Evolutionary conservation across 495 filamentous ascomycete genomes (phyloP).

Genomic region (Neurospora cerealis): DNA sequence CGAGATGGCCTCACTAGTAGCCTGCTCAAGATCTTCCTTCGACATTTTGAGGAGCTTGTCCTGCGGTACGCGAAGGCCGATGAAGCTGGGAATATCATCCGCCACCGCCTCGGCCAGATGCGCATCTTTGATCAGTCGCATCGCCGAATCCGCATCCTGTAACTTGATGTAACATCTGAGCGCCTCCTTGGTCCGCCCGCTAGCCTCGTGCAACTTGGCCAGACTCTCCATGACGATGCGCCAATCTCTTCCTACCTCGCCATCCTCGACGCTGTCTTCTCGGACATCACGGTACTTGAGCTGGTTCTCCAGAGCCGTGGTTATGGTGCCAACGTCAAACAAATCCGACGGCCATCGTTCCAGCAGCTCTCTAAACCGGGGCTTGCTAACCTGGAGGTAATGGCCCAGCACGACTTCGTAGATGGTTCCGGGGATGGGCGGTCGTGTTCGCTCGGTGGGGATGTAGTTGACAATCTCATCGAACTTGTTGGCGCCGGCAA

Average conservation of each 20-base stretch:
- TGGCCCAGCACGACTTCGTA: constrained; percentile 82
- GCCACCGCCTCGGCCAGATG: constrained; percentile 76
- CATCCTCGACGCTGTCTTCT: constrained; percentile 58
- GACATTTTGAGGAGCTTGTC: constrained; percentile 57
- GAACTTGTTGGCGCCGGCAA: constrained; percentile 72
- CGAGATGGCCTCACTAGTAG: constrained; percentile 69
- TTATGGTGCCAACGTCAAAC: constrained; percentile 63
- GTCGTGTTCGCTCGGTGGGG: constrained; percentile 61
- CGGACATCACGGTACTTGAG: constrained; percentile 57
- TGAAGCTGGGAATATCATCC: constrained; percentile 81
- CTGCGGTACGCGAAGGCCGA: constrained; percentile 73
- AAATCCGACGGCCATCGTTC: constrained; percentile 77
- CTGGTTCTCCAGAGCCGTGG: constrained; percentile 61
- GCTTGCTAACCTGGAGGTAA: constrained; percentile 64
- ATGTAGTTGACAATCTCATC: constrained; percentile 84
- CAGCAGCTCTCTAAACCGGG: constrained; percentile 64
- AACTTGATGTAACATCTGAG: constrained; percentile 79
- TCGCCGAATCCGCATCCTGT: constrained; percentile 82
- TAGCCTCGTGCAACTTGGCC: constrained; percentile 72
- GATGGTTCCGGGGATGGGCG: constrained; percentile 67
- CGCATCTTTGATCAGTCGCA: constrained; percentile 72
- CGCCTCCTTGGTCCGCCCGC: constrained; percentile 70
- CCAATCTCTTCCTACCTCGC: constrained; percentile 65
- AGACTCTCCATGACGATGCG: constrained; percentile 71
- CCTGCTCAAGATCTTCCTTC: constrained; percentile 59